These are phyloP conservation scores for Phytomonas sp. DNA, from an alignment of 208 protist species.

Conservation along the genomic window DNA sequence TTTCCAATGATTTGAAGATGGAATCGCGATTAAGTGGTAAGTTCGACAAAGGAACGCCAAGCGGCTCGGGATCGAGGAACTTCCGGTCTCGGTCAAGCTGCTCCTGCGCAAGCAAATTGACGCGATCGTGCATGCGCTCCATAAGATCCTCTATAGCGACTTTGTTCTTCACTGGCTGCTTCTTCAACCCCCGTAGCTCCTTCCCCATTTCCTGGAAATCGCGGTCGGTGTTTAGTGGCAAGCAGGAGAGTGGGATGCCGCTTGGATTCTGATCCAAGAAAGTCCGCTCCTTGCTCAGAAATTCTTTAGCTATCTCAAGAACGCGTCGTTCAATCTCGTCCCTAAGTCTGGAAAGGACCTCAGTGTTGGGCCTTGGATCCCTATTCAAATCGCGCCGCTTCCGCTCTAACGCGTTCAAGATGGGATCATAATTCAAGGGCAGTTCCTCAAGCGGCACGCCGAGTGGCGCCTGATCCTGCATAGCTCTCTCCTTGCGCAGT, in stretches of 20 bases:
- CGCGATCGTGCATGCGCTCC: constrained; percentile 62
- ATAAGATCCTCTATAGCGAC: constrained; percentile 49
- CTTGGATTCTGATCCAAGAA: constrained; percentile 62
- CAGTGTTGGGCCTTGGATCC: constrained; percentile 35
- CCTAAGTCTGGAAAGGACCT: constrained; percentile 44
- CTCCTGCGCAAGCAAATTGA: constrained; percentile 54
- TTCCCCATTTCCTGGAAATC: constrained; percentile 65
- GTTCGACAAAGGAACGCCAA: constrained; percentile 43
- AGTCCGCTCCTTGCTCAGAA: constrained; percentile 57
- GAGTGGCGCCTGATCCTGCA: constrained; percentile 63
- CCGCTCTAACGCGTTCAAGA: constrained; percentile 53
- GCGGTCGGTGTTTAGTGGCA: constrained; percentile 49
- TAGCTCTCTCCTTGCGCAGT: constrained; percentile 51
- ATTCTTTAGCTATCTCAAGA: constrained; percentile 51
- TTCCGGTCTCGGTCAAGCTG: constrained; percentile 39
- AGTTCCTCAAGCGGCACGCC: constrained; percentile 59
- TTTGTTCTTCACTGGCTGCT: constrained; percentile 57
- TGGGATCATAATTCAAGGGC: constrained; percentile 56
- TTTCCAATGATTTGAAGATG: constrained; percentile 49
- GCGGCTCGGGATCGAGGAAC: constrained; percentile 38
- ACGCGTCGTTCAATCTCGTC: constrained; percentile 55
- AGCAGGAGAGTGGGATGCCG: constrained; percentile 46
- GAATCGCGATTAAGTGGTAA: constrained; percentile 59
- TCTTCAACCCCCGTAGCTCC: constrained; percentile 47
- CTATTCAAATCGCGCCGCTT: constrained; percentile 69